Evolutionary conservation across 805 yeast genomes (phyloP).

Genomic region (Lachancea nothofagi): DNA sequence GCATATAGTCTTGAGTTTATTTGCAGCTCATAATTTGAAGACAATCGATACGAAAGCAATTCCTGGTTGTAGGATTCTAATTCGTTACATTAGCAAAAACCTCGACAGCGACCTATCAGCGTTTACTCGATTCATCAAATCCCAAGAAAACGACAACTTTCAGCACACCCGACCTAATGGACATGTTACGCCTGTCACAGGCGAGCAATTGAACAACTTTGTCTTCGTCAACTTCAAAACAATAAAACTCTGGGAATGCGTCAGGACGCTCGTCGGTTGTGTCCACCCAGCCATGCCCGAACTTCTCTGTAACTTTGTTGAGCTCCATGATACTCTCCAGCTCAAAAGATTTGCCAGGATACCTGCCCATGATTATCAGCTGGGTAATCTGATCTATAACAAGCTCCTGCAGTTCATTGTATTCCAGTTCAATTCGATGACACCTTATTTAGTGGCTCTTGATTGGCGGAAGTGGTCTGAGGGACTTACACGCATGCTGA

Average conservation of each 20-base stretch:
- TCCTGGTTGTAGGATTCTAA: slow-evolving; percentile 22
- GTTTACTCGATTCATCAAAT: slow-evolving; percentile 13
- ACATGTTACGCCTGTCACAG: slow-evolving; percentile 9
- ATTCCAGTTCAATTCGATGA: slow-evolving; percentile 17
- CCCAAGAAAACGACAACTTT: slow-evolving; percentile 4
- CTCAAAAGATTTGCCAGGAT: slow-evolving; percentile 18
- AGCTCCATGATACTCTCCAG: slow-evolving; percentile 22
- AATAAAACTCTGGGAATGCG: slow-evolving; percentile 26
- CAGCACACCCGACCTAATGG: slow-evolving; percentile 10
- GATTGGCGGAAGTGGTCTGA: slow-evolving; percentile 27
- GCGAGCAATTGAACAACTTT: slow-evolving; percentile 20
- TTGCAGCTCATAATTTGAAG: slow-evolving; percentile 4
- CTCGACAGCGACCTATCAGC: slow-evolving; percentile 20
- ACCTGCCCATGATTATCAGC: slow-evolving; percentile 25
- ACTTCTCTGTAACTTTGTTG: slow-evolving; percentile 11
- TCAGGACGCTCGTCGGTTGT: slow-evolving; percentile 19
- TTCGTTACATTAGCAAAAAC: slow-evolving; percentile 14
- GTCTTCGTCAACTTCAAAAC: slow-evolving; percentile 22
- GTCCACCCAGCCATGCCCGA: slow-evolving; percentile 9
- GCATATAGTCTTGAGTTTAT: slow-evolving; percentile 19
- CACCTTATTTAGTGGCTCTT: slow-evolving; percentile 12
- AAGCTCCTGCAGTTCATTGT: slow-evolving; percentile 22
- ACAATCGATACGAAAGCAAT: slow-evolving; percentile 8
- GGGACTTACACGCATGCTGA: slow-evolving; percentile 24
- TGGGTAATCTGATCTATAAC: slow-evolving; percentile 27